These are phyloP conservation scores for Trametes hirsuta DNA, from an alignment of 1,284 basidiomycete species.

Conservation along the genomic window DNA sequence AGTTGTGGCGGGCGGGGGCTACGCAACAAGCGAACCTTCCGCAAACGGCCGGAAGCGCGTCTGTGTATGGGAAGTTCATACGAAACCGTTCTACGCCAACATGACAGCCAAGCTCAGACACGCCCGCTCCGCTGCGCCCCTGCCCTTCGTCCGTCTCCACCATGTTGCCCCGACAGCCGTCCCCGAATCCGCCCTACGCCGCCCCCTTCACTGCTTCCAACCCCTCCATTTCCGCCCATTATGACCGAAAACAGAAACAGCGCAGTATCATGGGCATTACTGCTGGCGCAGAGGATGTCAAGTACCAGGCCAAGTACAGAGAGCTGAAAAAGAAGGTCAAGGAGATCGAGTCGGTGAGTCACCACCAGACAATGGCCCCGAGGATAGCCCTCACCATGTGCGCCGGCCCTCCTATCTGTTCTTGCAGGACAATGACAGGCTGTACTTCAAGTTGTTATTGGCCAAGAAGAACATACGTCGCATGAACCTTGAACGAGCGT, in stretches of 20 bases:
- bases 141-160: slow-evolving; percentile 25
- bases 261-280: slow-evolving; percentile 62
- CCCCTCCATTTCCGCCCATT: slow-evolving; percentile 22
- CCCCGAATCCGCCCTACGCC: slow-evolving; percentile 29
- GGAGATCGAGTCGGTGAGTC: slow-evolving; percentile 81
- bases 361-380: slow-evolving; percentile 1
- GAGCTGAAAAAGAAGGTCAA: slow-evolving; percentile 88
- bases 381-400: slow-evolving; percentile 16
- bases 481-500: slow-evolving; percentile 90
- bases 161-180: slow-evolving; percentile 43
- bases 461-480: slow-evolving; percentile 87
- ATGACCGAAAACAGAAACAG: slow-evolving; percentile 52
- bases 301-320: slow-evolving; percentile 89
- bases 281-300: slow-evolving; percentile 83
- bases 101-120: slow-evolving; percentile 30
- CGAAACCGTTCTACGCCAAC: slow-evolving; percentile 34
- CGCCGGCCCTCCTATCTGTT: slow-evolving; percentile 12
- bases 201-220: slow-evolving; percentile 24
- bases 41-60: slow-evolving; percentile 24
- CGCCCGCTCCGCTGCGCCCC: slow-evolving; percentile 20
- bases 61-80: slow-evolving; percentile 29
- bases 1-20: background rate
- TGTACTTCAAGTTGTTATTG: slow-evolving; percentile 79
- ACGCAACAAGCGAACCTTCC: slow-evolving; percentile 3
- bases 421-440: slow-evolving; percentile 82